Evolutionary conservation across 129 eudicot species (phyloP).

Genomic region (Flaveria ramosissima): DNA sequence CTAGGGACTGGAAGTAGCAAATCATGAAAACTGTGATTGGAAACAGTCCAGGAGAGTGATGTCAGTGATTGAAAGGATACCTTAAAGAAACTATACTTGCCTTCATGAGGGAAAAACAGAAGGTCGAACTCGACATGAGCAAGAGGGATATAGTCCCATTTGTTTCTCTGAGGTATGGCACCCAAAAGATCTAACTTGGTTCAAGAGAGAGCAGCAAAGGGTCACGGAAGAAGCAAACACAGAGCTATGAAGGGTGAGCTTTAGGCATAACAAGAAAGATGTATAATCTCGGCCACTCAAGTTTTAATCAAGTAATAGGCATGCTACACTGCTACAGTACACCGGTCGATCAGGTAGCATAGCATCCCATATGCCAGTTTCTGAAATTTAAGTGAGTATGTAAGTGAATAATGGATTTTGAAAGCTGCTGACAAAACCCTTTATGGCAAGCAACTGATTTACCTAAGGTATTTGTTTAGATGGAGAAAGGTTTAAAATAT

Average conservation of each 20-base stretch:
- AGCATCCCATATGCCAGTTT: no score
- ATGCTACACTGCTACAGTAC: no score
- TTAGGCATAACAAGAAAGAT: neutral
- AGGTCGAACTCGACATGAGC: neutral
- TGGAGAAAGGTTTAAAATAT: no score
- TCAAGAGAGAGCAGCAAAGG: constrained; percentile 8
- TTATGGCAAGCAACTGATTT: no score
- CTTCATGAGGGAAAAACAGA: neutral
- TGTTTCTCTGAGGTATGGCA: neutral
- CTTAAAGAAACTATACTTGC: no score
- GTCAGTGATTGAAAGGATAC: neutral
- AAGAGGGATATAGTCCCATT: neutral
- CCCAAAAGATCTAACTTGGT: neutral
- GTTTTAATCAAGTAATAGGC: neutral
- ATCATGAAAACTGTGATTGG: neutral
- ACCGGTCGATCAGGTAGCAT: no score
- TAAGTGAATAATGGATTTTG: no score
- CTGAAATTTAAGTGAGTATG: no score
- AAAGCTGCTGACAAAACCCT: no score
- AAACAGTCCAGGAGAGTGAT: neutral
- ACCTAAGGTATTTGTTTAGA: no score
- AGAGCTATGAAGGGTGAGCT: neutral
- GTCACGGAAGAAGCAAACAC: neutral
- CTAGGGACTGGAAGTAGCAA: constrained; percentile 14
- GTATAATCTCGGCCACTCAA: neutral